Conservation (phyloP, 2,329 filamentous ascomycete genomes). For the Pseudogymnoascus sp. region DNA sequence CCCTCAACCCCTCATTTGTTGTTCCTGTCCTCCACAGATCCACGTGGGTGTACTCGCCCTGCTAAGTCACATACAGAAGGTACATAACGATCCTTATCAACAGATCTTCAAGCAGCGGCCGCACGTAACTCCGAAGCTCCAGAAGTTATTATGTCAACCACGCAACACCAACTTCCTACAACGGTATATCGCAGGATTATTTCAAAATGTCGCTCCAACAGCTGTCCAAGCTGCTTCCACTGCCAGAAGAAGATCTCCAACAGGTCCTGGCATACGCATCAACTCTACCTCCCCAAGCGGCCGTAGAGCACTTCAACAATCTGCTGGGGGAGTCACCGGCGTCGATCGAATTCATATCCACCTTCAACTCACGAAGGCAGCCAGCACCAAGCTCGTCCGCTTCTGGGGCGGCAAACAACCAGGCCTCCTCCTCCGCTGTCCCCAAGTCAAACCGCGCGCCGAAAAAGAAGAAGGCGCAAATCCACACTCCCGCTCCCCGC, state of each 20-base stretch:
- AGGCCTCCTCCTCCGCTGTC: conserved; percentile 26
- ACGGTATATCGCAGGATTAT: neutral
- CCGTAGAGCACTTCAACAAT: conserved; percentile 78
- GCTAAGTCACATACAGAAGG: neutral
- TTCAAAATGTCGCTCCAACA: conserved; percentile 48
- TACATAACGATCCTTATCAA: neutral
- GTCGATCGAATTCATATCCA: conserved; percentile 62
- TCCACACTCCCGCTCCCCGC: conserved; percentile 59
- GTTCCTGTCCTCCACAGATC: neutral
- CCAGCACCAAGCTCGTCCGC: conserved; percentile 29
- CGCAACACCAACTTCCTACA: neutral
- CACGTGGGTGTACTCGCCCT: neutral
- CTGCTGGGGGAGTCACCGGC: conserved; percentile 80
- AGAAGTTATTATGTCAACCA: neutral
- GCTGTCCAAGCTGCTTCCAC: conserved; percentile 70
- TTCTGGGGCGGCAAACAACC: conserved; percentile 4
- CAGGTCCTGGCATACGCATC: conserved; percentile 79
- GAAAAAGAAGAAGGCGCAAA: conserved; percentile 52
- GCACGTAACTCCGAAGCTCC: neutral
- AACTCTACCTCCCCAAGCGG: conserved; percentile 67
- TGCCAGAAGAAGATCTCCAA: conserved; percentile 76
- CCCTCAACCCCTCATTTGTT: conserved; percentile 7
- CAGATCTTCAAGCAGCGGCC: neutral
- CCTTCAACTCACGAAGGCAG: conserved; percentile 62
- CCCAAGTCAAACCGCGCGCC: conserved; percentile 42